A percentile compares a stretch with the other conserved stretches of the same genome.
Conservation (phyloP, 306 rosid species). For the Erythrophleum fordii region DNA sequence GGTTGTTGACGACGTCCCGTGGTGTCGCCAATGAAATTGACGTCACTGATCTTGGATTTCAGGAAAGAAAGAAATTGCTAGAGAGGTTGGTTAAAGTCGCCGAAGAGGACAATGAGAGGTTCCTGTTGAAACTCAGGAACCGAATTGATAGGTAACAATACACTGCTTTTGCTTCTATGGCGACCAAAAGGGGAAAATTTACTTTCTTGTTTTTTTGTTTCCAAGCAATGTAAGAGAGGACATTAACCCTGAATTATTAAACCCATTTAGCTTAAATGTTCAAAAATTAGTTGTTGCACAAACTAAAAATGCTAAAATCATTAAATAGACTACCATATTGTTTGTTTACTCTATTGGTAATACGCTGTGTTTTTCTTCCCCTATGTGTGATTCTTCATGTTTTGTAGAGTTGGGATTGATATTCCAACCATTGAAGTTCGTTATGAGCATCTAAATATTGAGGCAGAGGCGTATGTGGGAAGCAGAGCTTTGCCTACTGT, state of each 20-base stretch:
- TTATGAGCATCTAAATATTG: conserved; percentile 65
- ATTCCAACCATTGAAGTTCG: conserved; percentile 76
- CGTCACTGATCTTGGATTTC: conserved; percentile 52
- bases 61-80: conserved; percentile 47
- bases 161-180: neutral
- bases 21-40: conserved; percentile 60
- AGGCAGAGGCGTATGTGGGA: conserved; percentile 69
- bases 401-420: conserved; percentile 66
- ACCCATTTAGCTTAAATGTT: no score
- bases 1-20: conserved; percentile 53
- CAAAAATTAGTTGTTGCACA: no score
- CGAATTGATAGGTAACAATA: conserved; percentile 65
- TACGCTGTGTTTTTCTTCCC: neutral
- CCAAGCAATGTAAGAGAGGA: no score
- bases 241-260: no score
- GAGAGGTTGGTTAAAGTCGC: conserved; percentile 49
- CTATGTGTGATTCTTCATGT: neutral
- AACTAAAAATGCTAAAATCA: neutral
- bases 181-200: neutral
- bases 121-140: conserved; percentile 60
- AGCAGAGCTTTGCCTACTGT: conserved; percentile 67
- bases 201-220: no score
- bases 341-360: neutral
- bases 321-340: neutral
- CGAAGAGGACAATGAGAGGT: conserved; percentile 56